Evolutionary conservation across 192 early-diverging fungal species (phyloP).

Genomic region (Dimargaris xerosporica): DNA sequence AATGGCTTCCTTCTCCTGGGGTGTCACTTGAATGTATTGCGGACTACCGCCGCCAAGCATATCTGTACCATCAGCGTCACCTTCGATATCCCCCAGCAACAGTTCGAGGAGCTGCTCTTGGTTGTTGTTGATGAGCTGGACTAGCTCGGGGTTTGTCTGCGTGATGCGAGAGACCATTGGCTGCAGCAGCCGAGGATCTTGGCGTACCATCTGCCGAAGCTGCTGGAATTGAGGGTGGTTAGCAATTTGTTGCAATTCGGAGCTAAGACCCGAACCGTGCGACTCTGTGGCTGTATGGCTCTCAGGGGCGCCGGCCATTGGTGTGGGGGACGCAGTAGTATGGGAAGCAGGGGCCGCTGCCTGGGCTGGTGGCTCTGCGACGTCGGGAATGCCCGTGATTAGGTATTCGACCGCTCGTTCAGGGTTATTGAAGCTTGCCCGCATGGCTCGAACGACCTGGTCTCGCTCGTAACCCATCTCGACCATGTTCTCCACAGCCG

Average conservation of each 20-base stretch:
- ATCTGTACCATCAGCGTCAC: constrained; percentile 31
- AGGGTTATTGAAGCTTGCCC: constrained; percentile 94
- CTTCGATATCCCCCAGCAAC: constrained; percentile 48
- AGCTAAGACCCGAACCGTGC: constrained; percentile 10
- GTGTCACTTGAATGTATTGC: constrained; percentile 68
- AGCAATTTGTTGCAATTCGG: constrained; percentile 34
- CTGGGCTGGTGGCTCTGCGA: constrained; percentile 28
- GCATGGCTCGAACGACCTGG: constrained; percentile 76
- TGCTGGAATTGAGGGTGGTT: constrained; percentile 82
- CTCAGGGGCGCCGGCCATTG: neutral
- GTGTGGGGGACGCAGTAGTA: constrained; percentile 10
- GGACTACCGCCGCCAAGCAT: constrained; percentile 16
- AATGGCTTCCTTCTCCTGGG: constrained; percentile 82
- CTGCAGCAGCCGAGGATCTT: constrained; percentile 73
- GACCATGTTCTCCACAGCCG: constrained; percentile 73
- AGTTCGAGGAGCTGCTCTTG: constrained; percentile 65
- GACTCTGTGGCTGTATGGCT: neutral
- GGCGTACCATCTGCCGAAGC: constrained; percentile 71
- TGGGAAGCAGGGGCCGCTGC: constrained; percentile 24
- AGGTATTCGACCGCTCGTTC: constrained; percentile 95
- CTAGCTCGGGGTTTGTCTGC: constrained; percentile 67
- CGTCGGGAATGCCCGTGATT: constrained; percentile 77
- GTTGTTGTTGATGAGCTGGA: constrained; percentile 61
- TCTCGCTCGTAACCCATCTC: constrained; percentile 91
- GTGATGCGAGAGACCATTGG: constrained; percentile 74